phyloP scores from a whole-genome alignment of 140 eudicot species.

The Cichorium intybus region DNA sequence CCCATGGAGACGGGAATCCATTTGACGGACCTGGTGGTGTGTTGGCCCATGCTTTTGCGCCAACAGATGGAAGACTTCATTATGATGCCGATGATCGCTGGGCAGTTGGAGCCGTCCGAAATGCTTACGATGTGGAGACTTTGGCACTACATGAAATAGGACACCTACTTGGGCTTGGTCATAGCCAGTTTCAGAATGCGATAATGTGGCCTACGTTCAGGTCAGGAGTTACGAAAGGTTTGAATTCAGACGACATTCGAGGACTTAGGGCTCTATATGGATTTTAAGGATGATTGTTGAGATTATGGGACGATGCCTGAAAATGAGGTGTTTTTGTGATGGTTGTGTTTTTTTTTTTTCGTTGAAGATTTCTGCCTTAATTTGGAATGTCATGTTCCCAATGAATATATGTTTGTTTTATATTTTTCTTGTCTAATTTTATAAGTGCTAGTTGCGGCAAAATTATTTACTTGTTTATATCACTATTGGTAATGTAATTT shows the following conservation, averaged over 20 bases:
- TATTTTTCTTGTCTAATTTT: neutral
- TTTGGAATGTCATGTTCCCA: neutral
- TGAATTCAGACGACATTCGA: conserved; percentile 33
- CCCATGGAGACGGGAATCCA: conserved; percentile 43
- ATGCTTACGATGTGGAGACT: conserved; percentile 36
- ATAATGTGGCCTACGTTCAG: conserved; percentile 33
- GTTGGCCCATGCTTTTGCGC: conserved; percentile 49
- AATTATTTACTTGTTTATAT: too few relatives aligned
- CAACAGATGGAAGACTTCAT: conserved; percentile 41
- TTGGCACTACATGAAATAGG: conserved; percentile 52
- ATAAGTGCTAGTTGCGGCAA: neutral
- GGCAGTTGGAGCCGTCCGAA: conserved; percentile 29
- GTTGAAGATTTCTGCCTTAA: neutral
- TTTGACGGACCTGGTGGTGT: conserved; percentile 43
- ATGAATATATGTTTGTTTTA: neutral
- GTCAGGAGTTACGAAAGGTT: conserved; percentile 33
- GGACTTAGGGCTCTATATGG: conserved; percentile 36
- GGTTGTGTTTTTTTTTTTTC: neutral
- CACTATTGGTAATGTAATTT: too few relatives aligned
- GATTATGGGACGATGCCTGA: neutral
- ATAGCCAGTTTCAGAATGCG: conserved; percentile 34
- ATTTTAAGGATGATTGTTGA: neutral
- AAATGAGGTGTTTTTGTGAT: neutral
- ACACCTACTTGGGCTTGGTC: conserved; percentile 49
- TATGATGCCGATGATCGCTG: conserved; percentile 40